A percentile compares a stretch with the other conserved stretches of the same genome.
phyloP scores from a whole-genome alignment of 495 filamentous ascomycete genomes.

The Neurospora sp. region DNA sequence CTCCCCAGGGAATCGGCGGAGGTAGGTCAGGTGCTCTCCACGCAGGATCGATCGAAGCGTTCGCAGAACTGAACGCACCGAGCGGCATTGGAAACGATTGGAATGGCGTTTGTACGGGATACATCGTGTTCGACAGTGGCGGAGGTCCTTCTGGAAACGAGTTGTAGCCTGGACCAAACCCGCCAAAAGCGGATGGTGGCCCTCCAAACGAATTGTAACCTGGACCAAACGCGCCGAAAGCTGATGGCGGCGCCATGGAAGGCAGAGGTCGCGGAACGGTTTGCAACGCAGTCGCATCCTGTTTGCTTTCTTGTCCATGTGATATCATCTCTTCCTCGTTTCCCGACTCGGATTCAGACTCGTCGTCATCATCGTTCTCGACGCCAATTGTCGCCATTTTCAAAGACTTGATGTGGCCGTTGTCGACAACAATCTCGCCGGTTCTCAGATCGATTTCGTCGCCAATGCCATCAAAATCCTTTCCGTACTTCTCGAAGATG shows the following conservation, averaged over 20 bases:
- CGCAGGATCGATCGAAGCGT: constrained; percentile 8
- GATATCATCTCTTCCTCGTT: constrained; percentile 20
- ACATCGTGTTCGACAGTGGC: constrained; percentile 4
- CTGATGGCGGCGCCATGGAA: not conserved
- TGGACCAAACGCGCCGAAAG: constrained; percentile 3
- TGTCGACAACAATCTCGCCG: constrained; percentile 71
- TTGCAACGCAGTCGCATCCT: not conserved
- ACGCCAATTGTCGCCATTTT: constrained; percentile 10
- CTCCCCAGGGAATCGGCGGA: constrained; percentile 2
- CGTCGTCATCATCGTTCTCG: constrained; percentile 31
- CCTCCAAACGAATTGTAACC: not conserved
- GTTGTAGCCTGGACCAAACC: not conserved
- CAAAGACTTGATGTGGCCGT: constrained; percentile 66
- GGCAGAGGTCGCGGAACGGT: not conserved
- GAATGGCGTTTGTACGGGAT: constrained; percentile 7
- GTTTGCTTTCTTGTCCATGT: constrained; percentile 3
- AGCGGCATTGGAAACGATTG: constrained; percentile 4
- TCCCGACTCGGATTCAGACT: constrained; percentile 6
- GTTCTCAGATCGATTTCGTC: constrained; percentile 37
- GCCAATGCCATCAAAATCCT: constrained; percentile 68
- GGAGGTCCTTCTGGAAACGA: not conserved
- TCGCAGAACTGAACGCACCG: not conserved
- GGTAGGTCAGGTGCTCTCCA: constrained; percentile 23
- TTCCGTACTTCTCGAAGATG: constrained; percentile 81
- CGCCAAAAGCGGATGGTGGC: not conserved